Base-by-base conservation (phyloP, 108 stramenopile genomes). In the Epithemia pelagica region DNA sequence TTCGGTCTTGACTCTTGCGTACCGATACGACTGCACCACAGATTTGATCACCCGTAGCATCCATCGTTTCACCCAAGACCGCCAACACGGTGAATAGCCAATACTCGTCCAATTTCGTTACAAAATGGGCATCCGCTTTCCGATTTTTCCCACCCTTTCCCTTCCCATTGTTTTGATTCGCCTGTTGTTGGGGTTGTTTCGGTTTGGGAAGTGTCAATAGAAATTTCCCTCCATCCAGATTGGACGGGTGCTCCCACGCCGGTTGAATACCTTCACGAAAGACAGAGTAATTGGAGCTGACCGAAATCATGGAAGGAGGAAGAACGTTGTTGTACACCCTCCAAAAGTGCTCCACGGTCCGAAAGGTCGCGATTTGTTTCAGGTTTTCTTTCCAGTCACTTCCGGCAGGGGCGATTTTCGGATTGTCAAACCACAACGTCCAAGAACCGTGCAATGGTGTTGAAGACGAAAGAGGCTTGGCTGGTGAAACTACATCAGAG, bases 341-440 rank as follows among this genome's bases (percentile, higher is more conserved):
- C 96, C 96, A 96, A 71, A 96, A 96, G 66, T 77, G 80, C 61
- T 91, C 91, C 32, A 90, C 86, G n/a, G 87, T 83, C 60, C 86
- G 73, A 71, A 96, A 95, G 1, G 84, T 81, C 51, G 86, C 89
- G 60, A 89, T 81, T 59, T 89, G 79, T 62, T 89, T 83, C 52
- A 96, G 75, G 70, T 91, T 90, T 64, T 96, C 94, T 61, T 88
- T 88, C 96, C 96, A 96, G 20, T 84, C 82, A 32, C 75, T 84
- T 31, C 84, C 74, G 0, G 76, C 76, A 60, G 88, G 82, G 2
- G 85, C 87, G n/a, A 85, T 66, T 59, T 83, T 81, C 3, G 96
- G 87, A 74, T 96, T 96, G 78, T 96, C 96, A 62, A 79, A 95
- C 94, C 94, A 96, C 64, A 96, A 74, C 28, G 87, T 80, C 96